These are phyloP conservation scores for Pulveroboletus sp. DNA, from an alignment of 1,284 basidiomycete species.

Conservation along the genomic window DNA sequence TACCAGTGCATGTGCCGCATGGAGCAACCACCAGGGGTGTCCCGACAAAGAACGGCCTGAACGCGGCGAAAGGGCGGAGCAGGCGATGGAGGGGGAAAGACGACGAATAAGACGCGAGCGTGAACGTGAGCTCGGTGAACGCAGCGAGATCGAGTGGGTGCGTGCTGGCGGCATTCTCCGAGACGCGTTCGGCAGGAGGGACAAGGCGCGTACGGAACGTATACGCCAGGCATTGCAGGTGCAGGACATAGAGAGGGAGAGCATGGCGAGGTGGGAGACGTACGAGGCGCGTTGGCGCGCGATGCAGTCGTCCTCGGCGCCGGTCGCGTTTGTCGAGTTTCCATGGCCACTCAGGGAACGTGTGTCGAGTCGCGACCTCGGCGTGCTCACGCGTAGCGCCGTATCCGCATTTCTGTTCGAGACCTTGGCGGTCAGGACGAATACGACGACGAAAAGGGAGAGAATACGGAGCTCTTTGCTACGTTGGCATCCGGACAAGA, in stretches of 20 bases:
- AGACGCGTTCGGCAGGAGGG: conserved; percentile 50
- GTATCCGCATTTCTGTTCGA: conserved; percentile 59
- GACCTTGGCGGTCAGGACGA: conserved; percentile 44
- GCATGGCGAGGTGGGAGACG: conserved; percentile 43
- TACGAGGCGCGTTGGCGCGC: conserved; percentile 53
- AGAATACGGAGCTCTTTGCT: conserved; percentile 59
- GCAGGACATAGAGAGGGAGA: conserved; percentile 25
- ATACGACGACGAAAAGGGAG: conserved; percentile 49
- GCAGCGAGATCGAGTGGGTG: conserved; percentile 60
- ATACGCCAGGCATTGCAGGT: conserved; percentile 30
- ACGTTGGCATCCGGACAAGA: conserved; percentile 76
- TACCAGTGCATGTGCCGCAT: conserved; percentile 1
- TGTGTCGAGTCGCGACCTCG: conserved; percentile 37
- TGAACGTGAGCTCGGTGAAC: conserved; percentile 36
- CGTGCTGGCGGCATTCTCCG: conserved; percentile 55
- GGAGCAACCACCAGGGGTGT: background rate
- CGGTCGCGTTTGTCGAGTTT: conserved; percentile 47
- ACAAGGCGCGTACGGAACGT: conserved; percentile 46
- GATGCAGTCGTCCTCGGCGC: conserved; percentile 30
- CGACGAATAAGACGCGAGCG: conserved; percentile 25
- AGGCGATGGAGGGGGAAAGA: conserved; percentile 22
- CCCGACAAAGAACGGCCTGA: background rate
- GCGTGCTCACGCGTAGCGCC: conserved; percentile 39
- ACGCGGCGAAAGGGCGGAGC: background rate
- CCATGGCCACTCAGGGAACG: conserved; percentile 56